phyloP scores from a whole-genome alignment of 73 alveolate species.

The Tetrahymena malaccensis region DNA sequence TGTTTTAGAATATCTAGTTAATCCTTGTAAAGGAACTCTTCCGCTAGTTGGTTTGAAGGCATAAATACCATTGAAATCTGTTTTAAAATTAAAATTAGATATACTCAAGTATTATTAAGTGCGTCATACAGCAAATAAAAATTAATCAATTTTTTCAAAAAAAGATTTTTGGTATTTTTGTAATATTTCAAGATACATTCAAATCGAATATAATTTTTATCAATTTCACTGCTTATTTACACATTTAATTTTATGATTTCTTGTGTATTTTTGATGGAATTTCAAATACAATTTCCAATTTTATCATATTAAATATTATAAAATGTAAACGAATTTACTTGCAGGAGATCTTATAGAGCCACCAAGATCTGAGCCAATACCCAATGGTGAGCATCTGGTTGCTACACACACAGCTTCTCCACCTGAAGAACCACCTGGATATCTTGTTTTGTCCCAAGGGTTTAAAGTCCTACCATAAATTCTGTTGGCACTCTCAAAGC shows the following conservation, averaged over 20 bases:
- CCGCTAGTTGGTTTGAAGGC: constrained; percentile 50
- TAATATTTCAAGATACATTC: too few species aligned
- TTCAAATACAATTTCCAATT: not conserved
- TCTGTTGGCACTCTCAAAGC: constrained; percentile 54
- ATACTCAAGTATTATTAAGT: not conserved
- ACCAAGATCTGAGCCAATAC: constrained; percentile 68
- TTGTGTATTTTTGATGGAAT: not conserved
- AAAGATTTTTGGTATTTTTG: too few species aligned
- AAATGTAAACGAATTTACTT: not conserved
- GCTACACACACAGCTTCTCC: constrained; percentile 81
- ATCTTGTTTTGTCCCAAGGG: constrained; percentile 60
- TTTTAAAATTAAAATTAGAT: not conserved
- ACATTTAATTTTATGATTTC: not conserved
- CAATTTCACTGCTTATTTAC: not conserved
- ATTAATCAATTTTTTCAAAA: too few species aligned
- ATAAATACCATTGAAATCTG: constrained; percentile 56
- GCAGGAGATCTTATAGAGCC: constrained; percentile 71
- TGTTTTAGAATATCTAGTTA: not conserved
- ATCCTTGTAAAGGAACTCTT: constrained; percentile 14
- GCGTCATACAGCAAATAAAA: not conserved
- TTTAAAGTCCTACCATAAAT: constrained; percentile 63
- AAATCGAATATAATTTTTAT: too few species aligned
- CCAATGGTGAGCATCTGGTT: constrained; percentile 46
- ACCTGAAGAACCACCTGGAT: constrained; percentile 81
- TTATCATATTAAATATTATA: not conserved